A percentile compares a stretch with the other conserved stretches of the same genome.
These are phyloP conservation scores for Phytophthora sansomeana DNA, from an alignment of 352 stramenopile species.

Conservation along the genomic window DNA sequence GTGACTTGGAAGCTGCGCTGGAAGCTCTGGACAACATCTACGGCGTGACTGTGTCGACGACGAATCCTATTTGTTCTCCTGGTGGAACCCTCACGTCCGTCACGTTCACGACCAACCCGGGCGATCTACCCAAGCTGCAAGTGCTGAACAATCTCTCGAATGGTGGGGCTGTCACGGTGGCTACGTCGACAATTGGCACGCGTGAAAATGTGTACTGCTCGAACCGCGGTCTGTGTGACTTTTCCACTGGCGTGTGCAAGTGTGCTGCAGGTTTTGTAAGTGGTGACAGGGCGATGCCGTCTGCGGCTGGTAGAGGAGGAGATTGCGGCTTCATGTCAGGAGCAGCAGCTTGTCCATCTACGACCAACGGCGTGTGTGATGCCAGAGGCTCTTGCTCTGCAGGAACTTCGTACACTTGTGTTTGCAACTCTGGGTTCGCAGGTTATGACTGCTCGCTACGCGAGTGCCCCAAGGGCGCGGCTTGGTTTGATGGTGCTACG, in stretches of 20 bases:
- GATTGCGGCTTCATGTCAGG: slow-evolving; percentile 57
- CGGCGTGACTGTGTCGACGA: slow-evolving; percentile 44
- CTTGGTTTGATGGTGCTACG: slow-evolving; percentile 77
- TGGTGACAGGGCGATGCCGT: slow-evolving; percentile 51
- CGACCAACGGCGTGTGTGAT: slow-evolving; percentile 48
- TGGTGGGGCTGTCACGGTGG: slow-evolving; percentile 16
- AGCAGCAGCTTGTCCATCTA: slow-evolving; percentile 46
- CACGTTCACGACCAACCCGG: slow-evolving; percentile 78
- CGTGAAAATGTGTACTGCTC: slow-evolving; percentile 82
- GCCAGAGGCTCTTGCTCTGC: slow-evolving; percentile 53
- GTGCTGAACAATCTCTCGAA: slow-evolving; percentile 53
- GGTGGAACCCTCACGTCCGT: slow-evolving; percentile 57
- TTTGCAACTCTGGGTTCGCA: slow-evolving; percentile 66
- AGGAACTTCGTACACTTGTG: slow-evolving; percentile 58
- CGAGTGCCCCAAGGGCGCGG: slow-evolving; percentile 56
- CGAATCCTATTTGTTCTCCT: slow-evolving; percentile 45
- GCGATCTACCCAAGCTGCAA: slow-evolving; percentile 58
- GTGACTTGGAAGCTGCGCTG: slow-evolving; percentile 53
- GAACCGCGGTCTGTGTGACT: slow-evolving; percentile 80
- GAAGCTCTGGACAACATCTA: slow-evolving; percentile 69
- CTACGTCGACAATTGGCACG: slow-evolving; percentile 43
- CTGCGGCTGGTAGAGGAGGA: slow-evolving; percentile 36
- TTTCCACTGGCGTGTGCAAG: slow-evolving; percentile 68
- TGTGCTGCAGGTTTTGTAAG: slow-evolving; percentile 72
- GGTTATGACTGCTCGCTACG: slow-evolving; percentile 65